phyloP scores from a whole-genome alignment of 2,329 filamentous ascomycete genomes.

The Thyridium curvatum region DNA sequence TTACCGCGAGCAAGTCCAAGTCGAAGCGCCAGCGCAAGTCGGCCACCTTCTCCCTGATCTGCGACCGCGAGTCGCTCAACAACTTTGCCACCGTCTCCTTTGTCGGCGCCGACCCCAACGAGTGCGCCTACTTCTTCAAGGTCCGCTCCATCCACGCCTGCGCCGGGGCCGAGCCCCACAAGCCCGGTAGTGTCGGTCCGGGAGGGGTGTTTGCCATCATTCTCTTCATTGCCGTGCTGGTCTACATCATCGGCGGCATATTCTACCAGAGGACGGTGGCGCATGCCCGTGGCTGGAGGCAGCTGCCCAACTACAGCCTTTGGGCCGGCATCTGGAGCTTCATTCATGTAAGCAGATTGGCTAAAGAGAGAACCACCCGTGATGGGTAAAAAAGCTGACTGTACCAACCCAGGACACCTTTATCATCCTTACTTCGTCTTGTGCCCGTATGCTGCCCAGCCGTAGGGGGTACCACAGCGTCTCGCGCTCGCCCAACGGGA shows the following conservation, averaged over 20 bases:
- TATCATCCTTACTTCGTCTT: conserved; percentile 63
- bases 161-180: conserved; percentile 58
- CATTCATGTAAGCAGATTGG: conserved; percentile 74
- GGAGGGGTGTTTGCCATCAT: conserved; percentile 85
- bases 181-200: conserved; percentile 65
- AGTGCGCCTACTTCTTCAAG: conserved; percentile 95
- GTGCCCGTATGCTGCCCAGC: conserved; percentile 57
- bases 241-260: conserved; percentile 86
- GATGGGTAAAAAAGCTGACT: conserved; percentile 3
- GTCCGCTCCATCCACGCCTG: conserved; percentile 82
- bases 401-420: conserved; percentile 62
- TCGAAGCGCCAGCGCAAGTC: conserved; percentile 55
- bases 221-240: conserved; percentile 65
- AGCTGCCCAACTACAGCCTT: conserved; percentile 87
- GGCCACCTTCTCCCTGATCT: conserved; percentile 86
- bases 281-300: conserved; percentile 90
- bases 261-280: conserved; percentile 94
- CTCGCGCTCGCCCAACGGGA: conserved; percentile 43
- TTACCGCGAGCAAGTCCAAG: conserved; percentile 14
- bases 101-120: conserved; percentile 74
- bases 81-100: conserved; percentile 71
- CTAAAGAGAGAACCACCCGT: conserved; percentile 4
- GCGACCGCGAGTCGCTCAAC: conserved; percentile 72
- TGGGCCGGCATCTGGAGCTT: conserved; percentile 88
- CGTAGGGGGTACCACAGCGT: conserved; percentile 63